phyloP scores from a whole-genome alignment of 2,329 filamentous ascomycete genomes.

The Leptographium flavum region DNA sequence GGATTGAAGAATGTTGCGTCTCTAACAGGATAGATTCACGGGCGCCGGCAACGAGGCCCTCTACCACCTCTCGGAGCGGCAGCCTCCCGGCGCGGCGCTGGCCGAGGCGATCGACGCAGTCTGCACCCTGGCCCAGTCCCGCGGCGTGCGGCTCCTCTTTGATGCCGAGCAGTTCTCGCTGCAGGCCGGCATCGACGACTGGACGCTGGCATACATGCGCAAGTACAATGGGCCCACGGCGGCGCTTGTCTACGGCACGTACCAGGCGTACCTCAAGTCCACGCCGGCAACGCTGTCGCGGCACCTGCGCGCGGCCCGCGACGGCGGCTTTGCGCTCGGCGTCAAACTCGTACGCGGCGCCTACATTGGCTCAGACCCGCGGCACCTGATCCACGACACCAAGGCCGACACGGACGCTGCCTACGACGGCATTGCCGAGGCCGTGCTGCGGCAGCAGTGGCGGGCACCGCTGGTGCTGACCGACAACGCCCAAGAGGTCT shows the following conservation, averaged over 20 bases:
- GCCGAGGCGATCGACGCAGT: conserved; percentile 57
- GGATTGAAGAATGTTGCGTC: no score
- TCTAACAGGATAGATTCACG: conserved; percentile 50
- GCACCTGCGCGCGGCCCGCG: conserved; percentile 44
- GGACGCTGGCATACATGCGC: conserved; percentile 64
- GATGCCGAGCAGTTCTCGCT: conserved; percentile 75
- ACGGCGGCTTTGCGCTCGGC: conserved; percentile 51
- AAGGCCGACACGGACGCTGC: conserved; percentile 56
- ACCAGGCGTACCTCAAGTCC: conserved; percentile 62
- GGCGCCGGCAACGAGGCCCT: conserved; percentile 66
- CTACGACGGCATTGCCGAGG: conserved; percentile 58
- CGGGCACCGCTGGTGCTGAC: conserved; percentile 32
- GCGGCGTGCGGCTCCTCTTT: conserved; percentile 62
- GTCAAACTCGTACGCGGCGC: conserved; percentile 66
- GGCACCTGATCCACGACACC: conserved; percentile 56
- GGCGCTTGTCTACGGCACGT: conserved; percentile 66
- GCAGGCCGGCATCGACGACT: conserved; percentile 67
- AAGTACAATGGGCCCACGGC: conserved; percentile 57
- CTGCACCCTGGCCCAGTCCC: conserved; percentile 55
- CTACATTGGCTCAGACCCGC: conserved; percentile 56
- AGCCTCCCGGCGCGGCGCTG: conserved; percentile 49
- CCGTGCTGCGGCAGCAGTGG: conserved; percentile 52
- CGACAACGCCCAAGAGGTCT: conserved; percentile 22
- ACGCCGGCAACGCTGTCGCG: conserved; percentile 39
- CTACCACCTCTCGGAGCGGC: conserved; percentile 46